Percentiles rank a stretch among this genome's conserved stretches.
phyloP scores from a whole-genome alignment of 2,329 filamentous ascomycete species.

The Ceratocystis papillata region DNA sequence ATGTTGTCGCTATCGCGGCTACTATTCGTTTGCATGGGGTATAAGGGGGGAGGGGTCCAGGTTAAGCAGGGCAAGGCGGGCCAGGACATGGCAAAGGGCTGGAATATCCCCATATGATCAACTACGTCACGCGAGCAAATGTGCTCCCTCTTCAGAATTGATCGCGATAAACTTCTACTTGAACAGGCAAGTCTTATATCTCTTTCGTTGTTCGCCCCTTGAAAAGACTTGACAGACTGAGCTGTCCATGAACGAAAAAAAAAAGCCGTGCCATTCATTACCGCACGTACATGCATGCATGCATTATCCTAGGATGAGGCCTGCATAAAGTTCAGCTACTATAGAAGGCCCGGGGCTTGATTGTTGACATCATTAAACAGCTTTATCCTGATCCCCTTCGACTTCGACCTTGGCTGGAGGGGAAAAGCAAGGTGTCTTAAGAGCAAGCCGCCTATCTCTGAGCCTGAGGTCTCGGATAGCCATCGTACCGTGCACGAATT shows the following conservation, averaged over 20 bases:
- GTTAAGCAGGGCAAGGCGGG: background rate
- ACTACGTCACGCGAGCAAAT: background rate
- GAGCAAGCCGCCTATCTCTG: background rate
- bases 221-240: no score
- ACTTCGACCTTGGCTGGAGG: background rate
- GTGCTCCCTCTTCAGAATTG: background rate
- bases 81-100: background rate
- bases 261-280: background rate
- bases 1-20: no score
- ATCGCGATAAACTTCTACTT: background rate
- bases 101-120: background rate
- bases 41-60: no score
- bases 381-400: background rate
- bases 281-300: background rate
- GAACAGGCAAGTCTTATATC: background rate
- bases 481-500: background rate
- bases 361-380: slow-evolving; percentile 14
- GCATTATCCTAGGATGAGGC: background rate
- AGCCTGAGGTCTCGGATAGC: background rate
- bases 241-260: no score
- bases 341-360: background rate
- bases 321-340: slow-evolving; percentile 18
- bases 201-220: no score
- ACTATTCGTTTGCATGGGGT: no score
- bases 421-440: background rate